phyloP scores from a whole-genome alignment of 2,329 filamentous ascomycete species.

The Penicillium oxalicum region DNA sequence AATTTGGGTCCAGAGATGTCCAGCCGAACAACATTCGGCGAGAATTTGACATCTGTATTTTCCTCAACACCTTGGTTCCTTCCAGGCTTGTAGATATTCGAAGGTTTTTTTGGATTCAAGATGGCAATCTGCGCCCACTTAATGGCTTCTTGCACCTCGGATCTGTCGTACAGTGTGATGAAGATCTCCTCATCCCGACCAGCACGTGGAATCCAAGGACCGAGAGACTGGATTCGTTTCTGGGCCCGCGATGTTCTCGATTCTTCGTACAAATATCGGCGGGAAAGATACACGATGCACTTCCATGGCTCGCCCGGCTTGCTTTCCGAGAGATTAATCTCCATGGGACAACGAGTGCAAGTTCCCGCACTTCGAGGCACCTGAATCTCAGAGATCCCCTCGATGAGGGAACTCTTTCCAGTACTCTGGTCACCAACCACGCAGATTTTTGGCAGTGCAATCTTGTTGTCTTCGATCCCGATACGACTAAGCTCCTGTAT shows the following conservation, averaged over 20 bases:
- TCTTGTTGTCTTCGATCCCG: conserved; percentile 61
- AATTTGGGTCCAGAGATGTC: conserved; percentile 67
- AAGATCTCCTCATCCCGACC: conserved; percentile 52
- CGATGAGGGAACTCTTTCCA: conserved; percentile 66
- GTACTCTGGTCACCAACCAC: conserved; percentile 80
- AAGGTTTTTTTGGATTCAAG: conserved; percentile 60
- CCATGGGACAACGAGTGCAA: conserved; percentile 75
- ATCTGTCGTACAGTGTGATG: conserved; percentile 55
- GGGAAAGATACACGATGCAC: conserved; percentile 61
- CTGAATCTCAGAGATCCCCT: conserved; percentile 60
- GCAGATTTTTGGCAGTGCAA: conserved; percentile 70
- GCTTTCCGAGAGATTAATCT: conserved; percentile 63
- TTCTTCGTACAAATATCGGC: conserved; percentile 54
- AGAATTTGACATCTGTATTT: conserved; percentile 58
- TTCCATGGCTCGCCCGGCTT: conserved; percentile 49
- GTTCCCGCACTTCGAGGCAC: conserved; percentile 65
- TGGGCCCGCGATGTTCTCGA: conserved; percentile 38
- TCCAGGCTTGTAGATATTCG: conserved; percentile 51
- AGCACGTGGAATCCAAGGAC: conserved; percentile 55
- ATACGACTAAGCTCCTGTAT: conserved; percentile 60
- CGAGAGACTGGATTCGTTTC: conserved; percentile 51
- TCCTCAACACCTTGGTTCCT: conserved; percentile 31
- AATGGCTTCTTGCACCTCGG: conserved; percentile 61
- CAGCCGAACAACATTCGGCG: conserved; percentile 72
- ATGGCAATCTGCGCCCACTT: conserved; percentile 71